A percentile compares a stretch with the other conserved stretches of the same genome.
phyloP scores from a whole-genome alignment of 2,329 filamentous ascomycete genomes.

The Trichophyton verrucosum region DNA sequence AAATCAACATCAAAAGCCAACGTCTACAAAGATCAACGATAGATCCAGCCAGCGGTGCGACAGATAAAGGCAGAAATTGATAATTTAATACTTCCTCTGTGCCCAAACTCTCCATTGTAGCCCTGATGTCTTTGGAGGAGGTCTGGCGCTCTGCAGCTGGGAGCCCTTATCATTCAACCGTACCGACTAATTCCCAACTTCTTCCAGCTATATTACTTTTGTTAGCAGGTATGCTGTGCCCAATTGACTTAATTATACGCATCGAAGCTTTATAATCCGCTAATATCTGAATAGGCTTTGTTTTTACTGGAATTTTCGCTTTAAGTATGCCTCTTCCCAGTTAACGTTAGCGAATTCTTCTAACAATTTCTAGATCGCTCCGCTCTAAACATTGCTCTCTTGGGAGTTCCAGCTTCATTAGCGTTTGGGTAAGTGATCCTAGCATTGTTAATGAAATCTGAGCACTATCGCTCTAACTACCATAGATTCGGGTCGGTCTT shows the following conservation, averaged over 20 bases:
- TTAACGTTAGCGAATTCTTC: slow-evolving; percentile 1
- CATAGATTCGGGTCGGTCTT: slow-evolving; percentile 82
- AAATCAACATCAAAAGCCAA: background rate
- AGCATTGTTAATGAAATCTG: slow-evolving; percentile 1
- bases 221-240: slow-evolving; percentile 42
- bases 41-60: background rate
- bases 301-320: slow-evolving; percentile 67
- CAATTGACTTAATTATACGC: background rate
- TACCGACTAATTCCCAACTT: slow-evolving; percentile 78
- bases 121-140: slow-evolving; percentile 58
- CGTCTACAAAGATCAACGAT: background rate
- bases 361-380: slow-evolving; percentile 55
- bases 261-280: background rate
- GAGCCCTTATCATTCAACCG: slow-evolving; percentile 67
- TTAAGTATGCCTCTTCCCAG: slow-evolving; percentile 51
- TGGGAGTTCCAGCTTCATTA: slow-evolving; percentile 77
- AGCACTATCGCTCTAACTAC: slow-evolving; percentile 11
- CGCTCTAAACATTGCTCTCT: slow-evolving; percentile 58
- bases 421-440: slow-evolving; percentile 63
- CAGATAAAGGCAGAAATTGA: background rate
- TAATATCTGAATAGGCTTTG: slow-evolving; percentile 38
- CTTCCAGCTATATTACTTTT: slow-evolving; percentile 65
- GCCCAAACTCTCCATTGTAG: background rate
- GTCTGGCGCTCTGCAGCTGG: slow-evolving; percentile 87
- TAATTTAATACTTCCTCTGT: background rate